A percentile compares a stretch with the other conserved stretches of the same genome.
These are phyloP conservation scores for Triangularia verruculosa DNA, from an alignment of 2,329 filamentous ascomycete species.

Conservation along the genomic window DNA sequence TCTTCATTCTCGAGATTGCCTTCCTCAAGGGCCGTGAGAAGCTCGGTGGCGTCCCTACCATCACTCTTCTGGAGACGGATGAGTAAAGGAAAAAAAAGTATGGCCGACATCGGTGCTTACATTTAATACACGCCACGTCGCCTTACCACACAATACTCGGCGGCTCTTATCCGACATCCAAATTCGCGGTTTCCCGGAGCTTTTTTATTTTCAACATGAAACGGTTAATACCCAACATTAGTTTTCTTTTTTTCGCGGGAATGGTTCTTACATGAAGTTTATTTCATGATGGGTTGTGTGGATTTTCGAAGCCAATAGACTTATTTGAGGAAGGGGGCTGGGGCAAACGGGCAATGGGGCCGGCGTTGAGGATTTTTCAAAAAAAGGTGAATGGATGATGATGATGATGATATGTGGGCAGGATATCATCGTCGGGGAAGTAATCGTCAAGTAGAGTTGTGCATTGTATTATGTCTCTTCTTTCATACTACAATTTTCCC, in stretches of 20 bases:
- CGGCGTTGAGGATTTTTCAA: slow-evolving; percentile 11
- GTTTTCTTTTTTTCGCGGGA: neutral
- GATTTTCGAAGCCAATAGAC: neutral
- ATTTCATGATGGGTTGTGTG: slow-evolving; percentile 6
- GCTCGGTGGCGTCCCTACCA: slow-evolving; percentile 72
- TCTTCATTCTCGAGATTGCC: slow-evolving; percentile 94
- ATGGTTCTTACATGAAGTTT: neutral
- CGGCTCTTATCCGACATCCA: neutral
- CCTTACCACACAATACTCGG: neutral
- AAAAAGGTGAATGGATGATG: neutral
- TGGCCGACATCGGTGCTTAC: slow-evolving; percentile 7
- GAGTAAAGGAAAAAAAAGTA: slow-evolving; percentile 23
- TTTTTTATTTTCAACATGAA: neutral
- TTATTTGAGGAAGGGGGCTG: too few relatives aligned
- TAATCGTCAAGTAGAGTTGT: too few relatives aligned
- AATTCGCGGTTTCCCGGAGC: neutral
- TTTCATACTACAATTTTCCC: neutral
- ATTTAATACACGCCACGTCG: neutral
- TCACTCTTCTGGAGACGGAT: slow-evolving; percentile 68
- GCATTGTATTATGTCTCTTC: too few relatives aligned
- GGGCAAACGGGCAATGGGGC: neutral
- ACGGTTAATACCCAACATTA: neutral
- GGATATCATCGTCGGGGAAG: neutral
- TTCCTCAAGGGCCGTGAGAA: slow-evolving; percentile 90
- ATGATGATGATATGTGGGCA: neutral